Evolutionary conservation across 2,329 filamentous ascomycete species (phyloP).

Genomic region (Nemania serpens): DNA sequence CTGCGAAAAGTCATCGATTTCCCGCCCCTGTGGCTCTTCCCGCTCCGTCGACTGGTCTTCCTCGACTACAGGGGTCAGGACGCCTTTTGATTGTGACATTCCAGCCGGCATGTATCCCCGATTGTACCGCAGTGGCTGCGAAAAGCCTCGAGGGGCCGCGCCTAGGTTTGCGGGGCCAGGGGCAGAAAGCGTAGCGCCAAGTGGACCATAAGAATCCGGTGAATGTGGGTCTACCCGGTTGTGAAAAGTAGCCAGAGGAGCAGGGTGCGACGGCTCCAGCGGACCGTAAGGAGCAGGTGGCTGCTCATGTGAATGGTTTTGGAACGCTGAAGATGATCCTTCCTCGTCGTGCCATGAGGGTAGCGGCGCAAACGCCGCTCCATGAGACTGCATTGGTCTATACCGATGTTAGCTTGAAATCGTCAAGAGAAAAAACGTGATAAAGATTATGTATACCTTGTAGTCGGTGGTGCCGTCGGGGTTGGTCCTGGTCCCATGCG

Average conservation of each 20-base stretch:
- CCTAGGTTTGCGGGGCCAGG: constrained; percentile 17
- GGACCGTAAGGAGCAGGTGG: constrained; percentile 28
- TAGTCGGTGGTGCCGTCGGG: constrained; percentile 40
- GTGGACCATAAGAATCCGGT: constrained; percentile 23
- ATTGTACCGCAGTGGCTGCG: constrained; percentile 36
- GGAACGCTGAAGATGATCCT: constrained; percentile 23
- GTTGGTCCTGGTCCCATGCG: constrained; percentile 49
- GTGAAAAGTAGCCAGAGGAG: constrained; percentile 14
- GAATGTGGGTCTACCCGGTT: constrained; percentile 17
- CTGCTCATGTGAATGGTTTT: constrained; percentile 20
- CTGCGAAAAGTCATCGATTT: constrained; percentile 52
- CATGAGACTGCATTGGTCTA: constrained; percentile 41
- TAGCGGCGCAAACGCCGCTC: constrained; percentile 47
- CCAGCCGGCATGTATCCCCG: constrained; percentile 31
- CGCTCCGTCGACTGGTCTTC: constrained; percentile 38
- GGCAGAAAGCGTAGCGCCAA: constrained; percentile 11
- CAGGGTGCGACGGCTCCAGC: constrained; percentile 15
- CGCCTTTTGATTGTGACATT: constrained; percentile 30
- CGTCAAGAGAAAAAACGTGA: background rate
- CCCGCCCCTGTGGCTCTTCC: constrained; percentile 48
- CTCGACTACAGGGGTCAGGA: constrained; percentile 36
- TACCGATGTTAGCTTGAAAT: constrained; percentile 7
- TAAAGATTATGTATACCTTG: constrained; percentile 43
- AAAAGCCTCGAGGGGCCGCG: constrained; percentile 12
- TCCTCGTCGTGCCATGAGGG: constrained; percentile 42